These are phyloP conservation scores for Phytopythium ostracodes DNA, from an alignment of 352 stramenopile species.

Conservation along the genomic window DNA sequence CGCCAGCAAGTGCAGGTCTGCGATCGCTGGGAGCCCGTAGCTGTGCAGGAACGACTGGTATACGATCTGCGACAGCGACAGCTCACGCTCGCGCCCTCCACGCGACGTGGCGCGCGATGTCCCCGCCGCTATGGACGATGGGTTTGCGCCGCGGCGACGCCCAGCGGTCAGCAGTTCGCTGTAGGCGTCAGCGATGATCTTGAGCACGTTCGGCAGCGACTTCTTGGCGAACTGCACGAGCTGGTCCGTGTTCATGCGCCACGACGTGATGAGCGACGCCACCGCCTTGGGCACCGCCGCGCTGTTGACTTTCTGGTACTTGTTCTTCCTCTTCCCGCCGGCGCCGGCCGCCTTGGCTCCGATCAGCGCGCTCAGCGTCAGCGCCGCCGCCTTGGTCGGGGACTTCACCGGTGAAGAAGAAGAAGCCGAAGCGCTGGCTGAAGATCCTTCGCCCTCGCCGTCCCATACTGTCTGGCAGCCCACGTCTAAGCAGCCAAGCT, in stretches of 20 bases:
- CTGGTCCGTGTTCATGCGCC: conserved; percentile 81
- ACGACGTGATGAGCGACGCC: conserved; percentile 68
- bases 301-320: conserved; percentile 76
- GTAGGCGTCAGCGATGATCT: conserved; percentile 70
- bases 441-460: conserved; percentile 9
- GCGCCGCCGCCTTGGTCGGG: conserved; percentile 16
- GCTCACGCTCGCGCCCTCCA: conserved; percentile 17
- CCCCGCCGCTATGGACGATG: neutral
- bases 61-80: conserved; percentile 67
- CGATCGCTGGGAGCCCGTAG: conserved; percentile 72
- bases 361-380: conserved; percentile 57
- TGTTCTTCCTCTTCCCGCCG: conserved; percentile 39
- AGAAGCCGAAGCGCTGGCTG: neutral
- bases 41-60: conserved; percentile 82
- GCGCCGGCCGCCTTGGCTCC: conserved; percentile 15
- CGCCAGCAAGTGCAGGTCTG: conserved; percentile 74
- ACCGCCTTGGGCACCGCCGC: conserved; percentile 54
- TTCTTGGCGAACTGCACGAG: conserved; percentile 79
- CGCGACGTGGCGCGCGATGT: conserved; percentile 16
- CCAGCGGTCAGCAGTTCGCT: conserved; percentile 63
- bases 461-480: conserved; percentile 46
- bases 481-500: conserved; percentile 39
- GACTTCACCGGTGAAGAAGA: neutral
- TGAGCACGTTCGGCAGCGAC: conserved; percentile 53
- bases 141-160: conserved; percentile 28